These are phyloP conservation scores for Prunus campanulata DNA, from an alignment of 306 rosid genomes.

Conservation along the genomic window DNA sequence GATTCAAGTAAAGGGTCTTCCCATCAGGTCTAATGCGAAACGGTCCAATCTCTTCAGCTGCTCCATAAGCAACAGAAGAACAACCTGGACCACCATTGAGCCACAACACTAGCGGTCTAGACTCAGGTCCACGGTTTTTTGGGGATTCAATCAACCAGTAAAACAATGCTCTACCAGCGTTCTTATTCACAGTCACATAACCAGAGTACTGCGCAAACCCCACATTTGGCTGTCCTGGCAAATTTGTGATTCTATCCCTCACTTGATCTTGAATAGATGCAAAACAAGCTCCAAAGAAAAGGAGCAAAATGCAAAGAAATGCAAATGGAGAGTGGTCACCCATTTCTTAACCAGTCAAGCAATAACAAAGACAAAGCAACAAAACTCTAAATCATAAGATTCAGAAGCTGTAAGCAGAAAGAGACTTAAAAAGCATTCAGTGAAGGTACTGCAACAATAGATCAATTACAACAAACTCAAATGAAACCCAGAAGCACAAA, in stretches of 20 bases:
- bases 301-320: constrained; percentile 37
- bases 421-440: not conserved
- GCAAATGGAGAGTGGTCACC: constrained; percentile 32
- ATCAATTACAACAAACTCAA: not conserved
- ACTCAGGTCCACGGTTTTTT: constrained; percentile 41
- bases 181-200: constrained; percentile 75
- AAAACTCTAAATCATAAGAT: constrained; percentile 1
- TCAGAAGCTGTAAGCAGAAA: not conserved
- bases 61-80: constrained; percentile 94
- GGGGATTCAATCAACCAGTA: constrained; percentile 93
- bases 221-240: constrained; percentile 90
- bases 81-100: constrained; percentile 99
- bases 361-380: not conserved
- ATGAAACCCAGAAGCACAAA: constrained; percentile 25
- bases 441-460: not conserved
- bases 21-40: constrained; percentile 80
- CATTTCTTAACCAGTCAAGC: constrained; percentile 35
- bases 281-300: constrained; percentile 43
- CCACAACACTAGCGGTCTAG: constrained; percentile 92
- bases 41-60: constrained; percentile 95
- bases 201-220: constrained; percentile 86
- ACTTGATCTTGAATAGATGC: constrained; percentile 59
- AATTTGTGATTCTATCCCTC: constrained; percentile 56
- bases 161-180: constrained; percentile 81
- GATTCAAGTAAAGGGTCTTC: constrained; percentile 75